Conservation (phyloP, 1,284 basidiomycete genomes). For the Flammula alnicola region DNA sequence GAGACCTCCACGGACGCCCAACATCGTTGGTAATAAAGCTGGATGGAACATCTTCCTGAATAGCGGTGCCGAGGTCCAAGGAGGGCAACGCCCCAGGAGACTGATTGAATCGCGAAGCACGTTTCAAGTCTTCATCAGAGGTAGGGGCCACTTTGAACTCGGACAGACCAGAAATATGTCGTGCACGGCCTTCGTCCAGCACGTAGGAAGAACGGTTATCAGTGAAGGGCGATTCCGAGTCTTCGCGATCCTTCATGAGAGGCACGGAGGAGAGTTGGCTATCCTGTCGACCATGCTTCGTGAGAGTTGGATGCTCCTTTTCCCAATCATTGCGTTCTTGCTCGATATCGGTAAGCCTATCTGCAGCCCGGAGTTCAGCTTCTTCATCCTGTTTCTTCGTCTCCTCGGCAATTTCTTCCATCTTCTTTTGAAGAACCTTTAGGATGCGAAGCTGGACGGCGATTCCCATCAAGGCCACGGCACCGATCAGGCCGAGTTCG, state of each 20-base stretch:
- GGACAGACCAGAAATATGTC: conserved; percentile 68
- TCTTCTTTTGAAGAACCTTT: conserved; percentile 75
- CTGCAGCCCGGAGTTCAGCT: conserved; percentile 77
- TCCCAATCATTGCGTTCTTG: conserved; percentile 88
- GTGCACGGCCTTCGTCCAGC: conserved; percentile 57
- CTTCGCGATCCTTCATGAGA: conserved; percentile 63
- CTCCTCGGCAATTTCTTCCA: conserved; percentile 81
- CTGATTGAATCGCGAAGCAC: conserved; percentile 54
- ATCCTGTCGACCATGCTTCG: conserved; percentile 62
- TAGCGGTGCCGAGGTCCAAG: conserved; percentile 73
- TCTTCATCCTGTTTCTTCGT: conserved; percentile 75
- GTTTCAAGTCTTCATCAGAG: conserved; percentile 60
- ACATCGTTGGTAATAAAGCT: conserved; percentile 60
- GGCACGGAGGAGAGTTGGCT: conserved; percentile 61
- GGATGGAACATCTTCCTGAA: conserved; percentile 73
- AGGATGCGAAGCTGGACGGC: conserved; percentile 91
- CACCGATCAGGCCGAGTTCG: conserved; percentile 86
- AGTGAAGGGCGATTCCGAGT: conserved; percentile 52
- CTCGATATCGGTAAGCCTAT: conserved; percentile 68
- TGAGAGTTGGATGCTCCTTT: conserved; percentile 70
- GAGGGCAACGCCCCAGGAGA: conserved; percentile 65
- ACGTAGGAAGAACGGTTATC: conserved; percentile 52
- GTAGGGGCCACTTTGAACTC: conserved; percentile 70
- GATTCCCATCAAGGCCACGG: conserved; percentile 83
- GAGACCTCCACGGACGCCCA: conserved; percentile 40